Evolutionary conservation across 352 stramenopile species (phyloP).

Genomic region (Pythium catenulatum): DNA sequence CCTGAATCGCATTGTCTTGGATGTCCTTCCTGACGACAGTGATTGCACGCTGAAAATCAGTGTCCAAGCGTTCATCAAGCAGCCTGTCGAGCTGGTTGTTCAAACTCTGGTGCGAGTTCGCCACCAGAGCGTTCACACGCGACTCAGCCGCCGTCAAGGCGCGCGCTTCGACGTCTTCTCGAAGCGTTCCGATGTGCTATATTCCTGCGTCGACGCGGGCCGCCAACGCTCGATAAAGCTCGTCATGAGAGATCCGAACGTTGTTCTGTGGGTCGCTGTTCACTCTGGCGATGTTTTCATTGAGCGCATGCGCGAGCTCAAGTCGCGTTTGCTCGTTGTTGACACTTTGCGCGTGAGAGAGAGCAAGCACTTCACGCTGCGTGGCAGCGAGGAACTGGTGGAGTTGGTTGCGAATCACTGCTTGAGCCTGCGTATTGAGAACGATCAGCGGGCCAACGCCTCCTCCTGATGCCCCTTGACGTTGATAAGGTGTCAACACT

Average conservation of each 20-base stretch:
- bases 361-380: background rate
- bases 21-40: too few relatives aligned
- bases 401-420: constrained; percentile 3
- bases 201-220: background rate
- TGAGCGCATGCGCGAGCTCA: background rate
- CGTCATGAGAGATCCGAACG: constrained; percentile 5
- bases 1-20: too few relatives aligned
- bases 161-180: background rate
- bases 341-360: background rate
- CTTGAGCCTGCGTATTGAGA: background rate
- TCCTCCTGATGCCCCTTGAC: background rate
- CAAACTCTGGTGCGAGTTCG: background rate
- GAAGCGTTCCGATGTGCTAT: background rate
- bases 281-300: background rate
- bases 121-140: background rate
- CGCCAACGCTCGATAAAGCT: background rate
- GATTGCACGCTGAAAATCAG: background rate
- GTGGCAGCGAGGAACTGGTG: background rate
- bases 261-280: background rate
- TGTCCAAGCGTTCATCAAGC: background rate
- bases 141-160: background rate
- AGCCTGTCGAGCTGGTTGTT: background rate
- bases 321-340: background rate
- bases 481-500: background rate
- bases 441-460: background rate